A percentile compares a stretch with the other conserved stretches of the same genome.
Evolutionary conservation across 2,329 filamentous ascomycete genomes (phyloP).

Genomic region (Aspergillus pseudoglaucus): DNA sequence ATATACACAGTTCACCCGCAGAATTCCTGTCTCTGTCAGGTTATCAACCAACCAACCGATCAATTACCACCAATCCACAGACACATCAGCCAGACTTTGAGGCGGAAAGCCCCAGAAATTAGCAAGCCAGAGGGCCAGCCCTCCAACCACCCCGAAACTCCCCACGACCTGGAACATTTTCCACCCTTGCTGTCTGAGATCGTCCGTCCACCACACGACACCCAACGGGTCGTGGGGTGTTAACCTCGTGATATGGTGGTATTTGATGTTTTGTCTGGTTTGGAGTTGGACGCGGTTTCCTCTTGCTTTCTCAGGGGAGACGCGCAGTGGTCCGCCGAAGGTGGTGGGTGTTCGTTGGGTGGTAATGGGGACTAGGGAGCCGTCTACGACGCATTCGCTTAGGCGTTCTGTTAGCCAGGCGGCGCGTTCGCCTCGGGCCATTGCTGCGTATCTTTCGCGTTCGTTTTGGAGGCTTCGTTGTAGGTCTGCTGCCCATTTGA

Average conservation of each 20-base stretch:
- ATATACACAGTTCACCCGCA: no score
- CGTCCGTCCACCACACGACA: conserved; percentile 62
- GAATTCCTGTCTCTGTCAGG: background rate
- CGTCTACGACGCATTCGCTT: conserved; percentile 61
- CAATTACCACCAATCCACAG: background rate
- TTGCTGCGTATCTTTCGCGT: conserved; percentile 59
- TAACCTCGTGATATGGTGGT: conserved; percentile 27
- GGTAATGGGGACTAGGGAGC: conserved; percentile 52
- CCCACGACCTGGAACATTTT: conserved; percentile 67
- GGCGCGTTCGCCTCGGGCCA: conserved; percentile 57
- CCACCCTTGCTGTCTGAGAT: conserved; percentile 59
- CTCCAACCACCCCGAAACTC: conserved; percentile 66
- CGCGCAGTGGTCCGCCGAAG: conserved; percentile 17
- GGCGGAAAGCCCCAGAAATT: conserved; percentile 35
- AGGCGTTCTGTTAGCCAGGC: conserved; percentile 63
- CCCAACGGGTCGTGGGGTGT: conserved; percentile 71
- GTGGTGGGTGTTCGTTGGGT: conserved; percentile 20
- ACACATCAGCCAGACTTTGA: conserved; percentile 21
- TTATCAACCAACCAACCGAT: background rate
- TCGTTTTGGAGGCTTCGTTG: conserved; percentile 70
- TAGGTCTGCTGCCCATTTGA: conserved; percentile 75
- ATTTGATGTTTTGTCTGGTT: conserved; percentile 23
- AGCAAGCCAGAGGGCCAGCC: conserved; percentile 59
- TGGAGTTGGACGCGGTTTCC: conserved; percentile 18
- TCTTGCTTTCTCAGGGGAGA: conserved; percentile 18